phyloP scores from a whole-genome alignment of 768 basidiomycete species.

The Xerocomellus amylosporus region DNA sequence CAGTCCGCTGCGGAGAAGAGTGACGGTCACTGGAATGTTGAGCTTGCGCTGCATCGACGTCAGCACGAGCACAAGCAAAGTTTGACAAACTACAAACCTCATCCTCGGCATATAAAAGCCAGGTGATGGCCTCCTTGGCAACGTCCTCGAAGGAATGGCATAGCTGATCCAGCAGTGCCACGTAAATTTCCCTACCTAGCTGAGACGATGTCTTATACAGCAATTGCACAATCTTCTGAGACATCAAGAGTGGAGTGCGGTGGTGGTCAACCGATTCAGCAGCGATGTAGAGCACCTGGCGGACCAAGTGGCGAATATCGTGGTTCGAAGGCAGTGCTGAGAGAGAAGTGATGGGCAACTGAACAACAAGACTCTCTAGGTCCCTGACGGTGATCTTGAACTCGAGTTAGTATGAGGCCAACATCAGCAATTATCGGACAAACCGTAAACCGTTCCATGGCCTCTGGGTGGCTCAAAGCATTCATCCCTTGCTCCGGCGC shows the following conservation, averaged over 20 bases:
- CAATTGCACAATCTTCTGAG: constrained; percentile 94
- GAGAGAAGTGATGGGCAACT: constrained; percentile 70
- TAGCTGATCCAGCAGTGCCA: constrained; percentile 81
- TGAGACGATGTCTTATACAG: constrained; percentile 86
- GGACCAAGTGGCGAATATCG: constrained; percentile 80
- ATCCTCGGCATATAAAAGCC: constrained; percentile 96
- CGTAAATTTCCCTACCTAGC: constrained; percentile 91
- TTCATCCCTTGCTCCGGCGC: constrained; percentile 49
- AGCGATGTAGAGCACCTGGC: constrained; percentile 81
- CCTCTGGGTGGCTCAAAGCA: constrained; percentile 71
- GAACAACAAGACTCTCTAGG: constrained; percentile 75
- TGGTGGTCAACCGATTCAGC: constrained; percentile 75
- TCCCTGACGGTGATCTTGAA: constrained; percentile 44
- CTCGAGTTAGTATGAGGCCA: constrained; percentile 2
- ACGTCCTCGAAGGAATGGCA: constrained; percentile 90
- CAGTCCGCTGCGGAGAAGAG: constrained; percentile 80
- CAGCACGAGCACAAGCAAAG: not conserved
- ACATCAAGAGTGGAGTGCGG: constrained; percentile 86
- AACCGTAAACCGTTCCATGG: constrained; percentile 85
- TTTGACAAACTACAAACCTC: constrained; percentile 53
- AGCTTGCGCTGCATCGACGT: constrained; percentile 73
- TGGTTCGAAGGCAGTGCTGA: constrained; percentile 75
- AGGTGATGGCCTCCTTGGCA: constrained; percentile 93
- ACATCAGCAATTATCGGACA: constrained; percentile 22
- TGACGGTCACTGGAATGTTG: constrained; percentile 91